Percentiles rank a stretch among this genome's conserved stretches.
Conservation (phyloP, 768 basidiomycete species). For the Russula abietina region DNA sequence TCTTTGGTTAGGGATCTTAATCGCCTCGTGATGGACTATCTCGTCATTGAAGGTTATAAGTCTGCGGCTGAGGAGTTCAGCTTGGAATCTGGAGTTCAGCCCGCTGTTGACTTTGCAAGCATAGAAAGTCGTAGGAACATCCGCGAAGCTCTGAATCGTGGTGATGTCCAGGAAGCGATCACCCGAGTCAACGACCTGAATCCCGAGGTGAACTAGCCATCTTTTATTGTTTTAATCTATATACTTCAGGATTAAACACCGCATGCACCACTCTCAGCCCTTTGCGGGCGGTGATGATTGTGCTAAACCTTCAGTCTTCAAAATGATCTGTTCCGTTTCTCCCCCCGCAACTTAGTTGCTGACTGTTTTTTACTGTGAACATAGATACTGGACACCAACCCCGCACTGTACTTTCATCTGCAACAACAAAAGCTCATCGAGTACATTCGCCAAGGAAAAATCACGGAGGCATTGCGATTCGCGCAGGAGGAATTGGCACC, state of each 20-base stretch:
- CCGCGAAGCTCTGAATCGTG: constrained; percentile 86
- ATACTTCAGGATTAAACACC: constrained; percentile 68
- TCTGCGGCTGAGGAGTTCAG: constrained; percentile 94
- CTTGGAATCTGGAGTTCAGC: constrained; percentile 70
- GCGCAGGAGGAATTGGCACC: constrained; percentile 93
- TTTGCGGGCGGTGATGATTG: constrained; percentile 78
- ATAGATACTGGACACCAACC: constrained; percentile 95
- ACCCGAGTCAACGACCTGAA: constrained; percentile 93
- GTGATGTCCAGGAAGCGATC: constrained; percentile 93
- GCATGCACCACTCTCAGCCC: constrained; percentile 99
- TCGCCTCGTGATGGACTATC: constrained; percentile 92
- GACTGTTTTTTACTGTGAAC: constrained; percentile 24
- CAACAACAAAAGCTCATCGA: constrained; percentile 97
- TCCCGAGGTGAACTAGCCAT: constrained; percentile 71
- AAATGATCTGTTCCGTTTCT: constrained; percentile 49
- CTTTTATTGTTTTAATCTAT: not conserved
- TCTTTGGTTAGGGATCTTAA: constrained; percentile 78
- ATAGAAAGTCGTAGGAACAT: constrained; percentile 95
- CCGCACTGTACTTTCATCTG: constrained; percentile 87
- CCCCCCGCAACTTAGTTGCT: constrained; percentile 10
- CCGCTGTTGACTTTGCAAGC: constrained; percentile 81
- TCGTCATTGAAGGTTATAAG: constrained; percentile 96
- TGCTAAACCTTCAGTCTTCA: constrained; percentile 92
- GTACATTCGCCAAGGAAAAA: constrained; percentile 75
- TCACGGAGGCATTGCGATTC: constrained; percentile 78